Evolutionary conservation across 2,329 filamentous ascomycete genomes (phyloP), one percentile per base, ranked within the genome.

Genomic region (Sporothrix brasiliensis): DNA sequence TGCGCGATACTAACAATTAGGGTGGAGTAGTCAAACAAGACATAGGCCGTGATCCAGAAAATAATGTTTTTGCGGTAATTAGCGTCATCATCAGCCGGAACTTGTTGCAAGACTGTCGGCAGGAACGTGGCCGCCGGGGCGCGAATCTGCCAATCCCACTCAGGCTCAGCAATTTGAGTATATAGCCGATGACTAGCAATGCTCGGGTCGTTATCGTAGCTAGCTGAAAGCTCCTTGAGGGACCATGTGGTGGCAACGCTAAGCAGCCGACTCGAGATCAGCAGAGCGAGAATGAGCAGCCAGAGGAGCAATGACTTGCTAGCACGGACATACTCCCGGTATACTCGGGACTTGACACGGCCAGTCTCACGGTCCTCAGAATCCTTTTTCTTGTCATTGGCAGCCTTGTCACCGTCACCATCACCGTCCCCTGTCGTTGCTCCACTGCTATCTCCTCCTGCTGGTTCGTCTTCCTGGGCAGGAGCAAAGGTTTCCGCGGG

Each of bases 261-360:
- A 7, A 77, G 53, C 16, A 75, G 68, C 21, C 77, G 77, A 10
- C 71, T 67, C 0, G 72, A 60, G 7, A 79, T 67, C 21, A 78
- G 66, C 3, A 78, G 69, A 1, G 74, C 60, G 2, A 79, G 34
- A 21, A 76, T 75, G 3, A 75, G 19, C 1, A 74, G 21, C 79
- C 78, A 80, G 5, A 76, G 73, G 1, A 76, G 10, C 1, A 71
- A 49, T 2, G 77, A 77, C 10, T 75, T 76, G 67, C 78, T 76
- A 24, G 78, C 76, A 30, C 74, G 72, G 67, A 78, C 75, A 68
- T 79, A 80, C n/a, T 75, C 76, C 61, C 73, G 76, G 73, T 79
- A 79, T 4, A 79, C 76, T 49, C 73, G 74, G 72, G 75, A 76
- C 68, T 80, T 79, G 69, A 80, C 78, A 3, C 76, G 76, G 1